Evolutionary conservation across 495 filamentous ascomycete species (phyloP), one percentile per base, ranked within the genome.

Genomic region (Sordaria brevicollis): DNA sequence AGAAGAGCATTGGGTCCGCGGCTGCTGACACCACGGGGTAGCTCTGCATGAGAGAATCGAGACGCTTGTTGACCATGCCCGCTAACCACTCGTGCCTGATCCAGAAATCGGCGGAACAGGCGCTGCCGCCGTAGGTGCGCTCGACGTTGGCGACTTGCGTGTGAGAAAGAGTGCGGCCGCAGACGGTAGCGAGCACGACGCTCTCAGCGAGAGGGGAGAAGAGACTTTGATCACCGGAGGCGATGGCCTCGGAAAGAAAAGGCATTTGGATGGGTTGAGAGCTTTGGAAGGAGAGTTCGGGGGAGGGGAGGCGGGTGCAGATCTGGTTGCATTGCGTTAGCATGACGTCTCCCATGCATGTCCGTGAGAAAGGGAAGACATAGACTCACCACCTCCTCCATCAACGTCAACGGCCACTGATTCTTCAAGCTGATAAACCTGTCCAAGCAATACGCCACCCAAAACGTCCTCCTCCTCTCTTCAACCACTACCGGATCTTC

Each of bases 381-480:
- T 34, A 65, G 13, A 74, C 81, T 72, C 72, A 86, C 85, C 75
- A 82, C 71, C 70, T 85, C 80, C 65, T 88, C 86, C 31, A 81
- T 79, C 35, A 88, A 69, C 15, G 84, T 86, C 67, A 84, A 75
- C 1, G 84, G 85, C 68, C 79, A 75, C 4, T 79, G 79, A 36
- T 83, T 79, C 36, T 79, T 79, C 31, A 87, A 77, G 54, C 82
- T 84, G 66, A 85, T 80, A 31, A 87, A 81, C 0, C 83, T 79
- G 72, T 88, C 86, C 11, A 88, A 78, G 33, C 79, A 82, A 65
- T 85, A 88, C 0, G 86, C 85, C 62, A 87, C 78, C 86, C 86
- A 88, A 67, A 88, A 87, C 0, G 83, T 83, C 37, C 86, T 78
- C 41, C 86, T 74, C 69, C 81, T 80, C 69, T 87, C 85, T 69